Conservation (phyloP, 768 basidiomycete species). For the Atractiella rhizophila region DNA sequence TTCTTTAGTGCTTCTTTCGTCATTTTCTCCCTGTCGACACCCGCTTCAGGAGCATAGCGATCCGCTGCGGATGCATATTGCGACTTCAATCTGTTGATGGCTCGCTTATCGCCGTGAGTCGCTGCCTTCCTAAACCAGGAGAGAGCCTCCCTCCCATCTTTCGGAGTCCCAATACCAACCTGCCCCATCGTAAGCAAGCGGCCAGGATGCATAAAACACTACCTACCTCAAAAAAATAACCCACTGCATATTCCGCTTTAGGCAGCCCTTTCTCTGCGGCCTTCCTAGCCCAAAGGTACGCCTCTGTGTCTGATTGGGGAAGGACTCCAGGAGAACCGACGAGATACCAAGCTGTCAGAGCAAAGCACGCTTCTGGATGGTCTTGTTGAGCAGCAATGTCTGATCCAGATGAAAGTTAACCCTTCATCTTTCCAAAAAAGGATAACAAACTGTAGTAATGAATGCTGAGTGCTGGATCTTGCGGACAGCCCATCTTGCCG, state of each 20-base stretch:
- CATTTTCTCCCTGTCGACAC: no score
- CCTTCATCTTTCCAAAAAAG: neutral
- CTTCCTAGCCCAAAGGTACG: constrained; percentile 87
- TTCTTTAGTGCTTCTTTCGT: no score
- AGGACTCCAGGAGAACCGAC: constrained; percentile 93
- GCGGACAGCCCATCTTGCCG: constrained; percentile 92
- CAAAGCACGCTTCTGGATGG: constrained; percentile 92
- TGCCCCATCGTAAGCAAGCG: constrained; percentile 5
- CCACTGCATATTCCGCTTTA: constrained; percentile 94
- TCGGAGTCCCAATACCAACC: constrained; percentile 62
- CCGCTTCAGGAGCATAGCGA: no score
- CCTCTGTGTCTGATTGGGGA: constrained; percentile 94
- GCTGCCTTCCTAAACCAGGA: constrained; percentile 72
- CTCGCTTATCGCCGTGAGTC: constrained; percentile 80
- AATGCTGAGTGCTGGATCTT: constrained; percentile 86
- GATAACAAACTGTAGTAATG: constrained; percentile 46
- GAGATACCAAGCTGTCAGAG: constrained; percentile 95
- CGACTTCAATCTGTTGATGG: constrained; percentile 57
- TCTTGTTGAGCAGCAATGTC: constrained; percentile 95
- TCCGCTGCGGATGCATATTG: no score
- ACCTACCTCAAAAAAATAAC: constrained; percentile 67
- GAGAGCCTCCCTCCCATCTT: constrained; percentile 42
- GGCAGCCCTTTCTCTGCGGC: constrained; percentile 73
- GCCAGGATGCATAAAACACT: neutral
- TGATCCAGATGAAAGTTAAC: constrained; percentile 23